phyloP scores from a whole-genome alignment of 2,329 filamentous ascomycete genomes.

The Curvularia verruculosa region DNA sequence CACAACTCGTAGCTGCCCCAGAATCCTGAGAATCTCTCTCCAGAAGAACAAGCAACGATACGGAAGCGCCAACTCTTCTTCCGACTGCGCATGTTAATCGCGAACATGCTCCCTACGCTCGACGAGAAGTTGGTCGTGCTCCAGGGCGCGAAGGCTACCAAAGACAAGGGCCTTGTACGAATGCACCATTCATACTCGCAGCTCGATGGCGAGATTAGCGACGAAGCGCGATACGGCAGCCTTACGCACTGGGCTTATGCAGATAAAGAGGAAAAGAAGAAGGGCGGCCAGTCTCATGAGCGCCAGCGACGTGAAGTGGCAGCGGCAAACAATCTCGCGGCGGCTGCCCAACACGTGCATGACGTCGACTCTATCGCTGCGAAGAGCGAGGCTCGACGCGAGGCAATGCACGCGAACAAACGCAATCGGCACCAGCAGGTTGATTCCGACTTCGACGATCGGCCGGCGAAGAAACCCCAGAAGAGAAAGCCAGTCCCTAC shows the following conservation, averaged over 20 bases:
- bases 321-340: slow-evolving; percentile 69
- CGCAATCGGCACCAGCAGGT: slow-evolving; percentile 69
- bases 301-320: slow-evolving; percentile 79
- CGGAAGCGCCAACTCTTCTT: slow-evolving; percentile 76
- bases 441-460: slow-evolving; percentile 82
- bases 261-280: slow-evolving; percentile 70
- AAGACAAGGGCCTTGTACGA: slow-evolving; percentile 81
- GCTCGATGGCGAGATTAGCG: slow-evolving; percentile 87
- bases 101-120: slow-evolving; percentile 84
- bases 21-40: slow-evolving; percentile 34
- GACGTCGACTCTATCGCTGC: slow-evolving; percentile 80
- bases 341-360: slow-evolving; percentile 75
- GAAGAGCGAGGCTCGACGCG: slow-evolving; percentile 84
- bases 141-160: slow-evolving; percentile 86
- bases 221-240: slow-evolving; percentile 92
- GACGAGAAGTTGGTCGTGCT: slow-evolving; percentile 99
- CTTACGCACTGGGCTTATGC: slow-evolving; percentile 94
- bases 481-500: slow-evolving; percentile 65
- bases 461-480: slow-evolving; percentile 65
- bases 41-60: slow-evolving; percentile 60
- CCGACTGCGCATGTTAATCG: slow-evolving; percentile 76
- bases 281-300: slow-evolving; percentile 67
- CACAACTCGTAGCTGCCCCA: slow-evolving; percentile 35
- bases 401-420: slow-evolving; percentile 78
- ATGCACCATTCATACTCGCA: slow-evolving; percentile 87